Conservation (phyloP, 768 basidiomycete species). For the Albatrellus ellisii region DNA sequence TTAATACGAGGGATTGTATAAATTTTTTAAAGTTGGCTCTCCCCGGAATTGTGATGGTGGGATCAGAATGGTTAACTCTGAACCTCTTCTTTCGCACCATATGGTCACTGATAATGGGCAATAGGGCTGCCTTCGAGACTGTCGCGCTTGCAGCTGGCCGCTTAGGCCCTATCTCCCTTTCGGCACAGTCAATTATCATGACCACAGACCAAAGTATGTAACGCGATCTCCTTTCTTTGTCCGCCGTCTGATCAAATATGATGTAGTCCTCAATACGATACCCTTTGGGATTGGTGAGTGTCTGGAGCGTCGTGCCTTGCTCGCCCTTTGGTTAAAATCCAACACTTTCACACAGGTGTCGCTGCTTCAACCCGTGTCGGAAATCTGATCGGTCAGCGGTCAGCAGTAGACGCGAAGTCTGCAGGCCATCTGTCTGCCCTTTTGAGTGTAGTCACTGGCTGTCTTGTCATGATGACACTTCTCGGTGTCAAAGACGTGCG, state of each 20-base stretch:
- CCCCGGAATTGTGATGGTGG: constrained; percentile 72
- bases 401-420: constrained; percentile 36
- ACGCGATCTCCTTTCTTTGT: not conserved
- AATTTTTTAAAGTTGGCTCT: constrained; percentile 53
- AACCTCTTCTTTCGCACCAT: not conserved
- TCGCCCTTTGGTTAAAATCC: not conserved
- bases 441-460: constrained; percentile 46
- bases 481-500: constrained; percentile 44
- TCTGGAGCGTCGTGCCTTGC: not conserved
- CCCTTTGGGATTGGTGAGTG: constrained; percentile 54
- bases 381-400: constrained; percentile 52
- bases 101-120: too few species aligned
- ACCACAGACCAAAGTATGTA: constrained; percentile 58
- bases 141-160: constrained; percentile 67
- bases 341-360: constrained; percentile 28
- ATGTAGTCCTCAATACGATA: constrained; percentile 51
- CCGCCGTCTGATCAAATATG: not conserved
- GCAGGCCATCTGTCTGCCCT: constrained; percentile 53
- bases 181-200: constrained; percentile 72
- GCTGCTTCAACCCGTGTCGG: constrained; percentile 64
- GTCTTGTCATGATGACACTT: constrained; percentile 44
- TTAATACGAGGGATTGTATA: constrained; percentile 37
- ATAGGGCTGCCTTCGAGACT: constrained; percentile 72
- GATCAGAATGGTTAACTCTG: constrained; percentile 55
- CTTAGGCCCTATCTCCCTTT: constrained; percentile 51